phyloP scores from a whole-genome alignment of 2,329 filamentous ascomycete species.

The Colletotrichum zoysiae region DNA sequence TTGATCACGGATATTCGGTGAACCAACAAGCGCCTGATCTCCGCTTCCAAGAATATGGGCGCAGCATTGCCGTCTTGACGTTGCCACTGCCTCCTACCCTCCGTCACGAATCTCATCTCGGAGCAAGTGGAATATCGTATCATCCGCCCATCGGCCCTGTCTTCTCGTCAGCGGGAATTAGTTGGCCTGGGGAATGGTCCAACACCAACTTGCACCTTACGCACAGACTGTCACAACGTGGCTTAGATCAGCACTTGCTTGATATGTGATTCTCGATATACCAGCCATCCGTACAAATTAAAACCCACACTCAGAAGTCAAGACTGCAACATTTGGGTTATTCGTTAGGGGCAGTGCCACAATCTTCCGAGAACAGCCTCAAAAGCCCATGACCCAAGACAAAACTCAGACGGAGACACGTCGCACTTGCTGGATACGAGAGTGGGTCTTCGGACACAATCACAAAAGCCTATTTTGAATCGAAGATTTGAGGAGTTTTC shows the following conservation, averaged over 20 bases:
- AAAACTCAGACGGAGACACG: not conserved
- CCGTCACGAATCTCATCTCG: not conserved
- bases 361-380: not conserved
- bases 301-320: not conserved
- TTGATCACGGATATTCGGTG: not conserved
- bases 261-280: no score
- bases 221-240: not conserved
- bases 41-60: not conserved
- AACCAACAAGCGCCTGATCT: conserved; percentile 3
- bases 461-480: not conserved
- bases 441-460: not conserved
- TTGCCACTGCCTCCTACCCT: not conserved
- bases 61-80: not conserved
- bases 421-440: not conserved
- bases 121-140: not conserved
- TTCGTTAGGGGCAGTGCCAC: conserved; percentile 2
- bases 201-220: not conserved
- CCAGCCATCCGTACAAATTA: not conserved
- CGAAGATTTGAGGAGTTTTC: not conserved
- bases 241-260: conserved; percentile 3
- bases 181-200: not conserved
- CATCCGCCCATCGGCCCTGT: not conserved
- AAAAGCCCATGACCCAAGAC: not conserved
- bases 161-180: not conserved
- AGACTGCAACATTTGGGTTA: no score